Conservation (phyloP, 306 rosid species). For the Canavalia ensiformis region DNA sequence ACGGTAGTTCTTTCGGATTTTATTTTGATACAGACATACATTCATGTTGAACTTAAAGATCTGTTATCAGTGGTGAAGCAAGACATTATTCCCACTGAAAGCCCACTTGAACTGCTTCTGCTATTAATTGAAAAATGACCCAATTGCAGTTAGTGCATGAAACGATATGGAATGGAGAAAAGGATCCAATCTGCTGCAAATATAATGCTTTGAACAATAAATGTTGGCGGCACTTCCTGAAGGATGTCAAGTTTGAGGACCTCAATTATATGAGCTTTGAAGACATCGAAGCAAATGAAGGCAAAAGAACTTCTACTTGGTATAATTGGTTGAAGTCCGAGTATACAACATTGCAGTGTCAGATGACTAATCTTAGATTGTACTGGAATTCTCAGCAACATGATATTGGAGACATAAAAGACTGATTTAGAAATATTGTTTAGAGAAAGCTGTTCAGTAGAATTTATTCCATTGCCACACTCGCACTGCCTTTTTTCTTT, state of each 20-base stretch:
- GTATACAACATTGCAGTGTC: neutral
- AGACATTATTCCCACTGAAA: conserved; percentile 8
- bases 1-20: conserved; percentile 32
- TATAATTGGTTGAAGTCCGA: conserved; percentile 46
- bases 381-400: conserved; percentile 39
- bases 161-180: conserved; percentile 44
- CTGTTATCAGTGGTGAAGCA: conserved; percentile 34
- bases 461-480: conserved; percentile 37
- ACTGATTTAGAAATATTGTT: conserved; percentile 10
- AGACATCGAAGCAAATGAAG: neutral
- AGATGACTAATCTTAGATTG: conserved; percentile 43
- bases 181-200: conserved; percentile 61
- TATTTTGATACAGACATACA: conserved; percentile 10
- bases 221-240: conserved; percentile 74
- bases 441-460: conserved; percentile 11
- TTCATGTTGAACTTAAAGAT: conserved; percentile 25
- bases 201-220: conserved; percentile 50
- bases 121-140: conserved; percentile 12
- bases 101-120: conserved; percentile 31
- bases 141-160: conserved; percentile 49
- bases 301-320: conserved; percentile 18
- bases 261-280: neutral
- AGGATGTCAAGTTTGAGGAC: conserved; percentile 52
- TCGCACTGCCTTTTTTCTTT: neutral
- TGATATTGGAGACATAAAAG: conserved; percentile 8